Conservation (phyloP, 2,329 filamentous ascomycete species). For the Colletotrichum sp. region DNA sequence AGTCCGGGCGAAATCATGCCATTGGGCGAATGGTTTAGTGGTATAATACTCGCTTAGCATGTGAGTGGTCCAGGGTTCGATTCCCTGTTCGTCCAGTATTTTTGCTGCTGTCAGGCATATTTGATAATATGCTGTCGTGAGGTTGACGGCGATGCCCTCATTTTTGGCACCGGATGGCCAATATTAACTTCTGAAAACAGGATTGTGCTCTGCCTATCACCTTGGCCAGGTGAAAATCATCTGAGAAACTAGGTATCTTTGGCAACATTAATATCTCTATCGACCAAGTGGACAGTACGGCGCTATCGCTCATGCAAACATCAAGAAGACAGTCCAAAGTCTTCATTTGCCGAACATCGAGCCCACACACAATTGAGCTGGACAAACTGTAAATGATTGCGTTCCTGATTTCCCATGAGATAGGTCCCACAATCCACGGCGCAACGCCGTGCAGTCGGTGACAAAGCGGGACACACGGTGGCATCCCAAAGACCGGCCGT, state of each 20-base stretch:
- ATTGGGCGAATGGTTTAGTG: slow-evolving; percentile 15
- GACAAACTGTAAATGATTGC: background rate
- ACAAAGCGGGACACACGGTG: background rate
- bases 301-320: accelerated
- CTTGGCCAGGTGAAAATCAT: no score
- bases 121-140: background rate
- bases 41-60: slow-evolving; percentile 21
- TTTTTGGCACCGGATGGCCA: background rate
- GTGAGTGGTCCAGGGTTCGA: slow-evolving; percentile 17
- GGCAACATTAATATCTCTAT: background rate
- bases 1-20: slow-evolving; percentile 15
- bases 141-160: background rate
- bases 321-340: background rate
- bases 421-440: background rate
- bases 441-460: background rate
- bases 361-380: background rate
- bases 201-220: background rate
- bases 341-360: background rate
- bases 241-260: no score
- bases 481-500: background rate
- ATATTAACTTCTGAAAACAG: background rate
- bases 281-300: background rate
- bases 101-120: background rate
- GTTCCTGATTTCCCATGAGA: background rate
- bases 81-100: slow-evolving; percentile 14